Base-by-base conservation (phyloP, 331 rosid species). In the Pyrus hybrid region DNA sequence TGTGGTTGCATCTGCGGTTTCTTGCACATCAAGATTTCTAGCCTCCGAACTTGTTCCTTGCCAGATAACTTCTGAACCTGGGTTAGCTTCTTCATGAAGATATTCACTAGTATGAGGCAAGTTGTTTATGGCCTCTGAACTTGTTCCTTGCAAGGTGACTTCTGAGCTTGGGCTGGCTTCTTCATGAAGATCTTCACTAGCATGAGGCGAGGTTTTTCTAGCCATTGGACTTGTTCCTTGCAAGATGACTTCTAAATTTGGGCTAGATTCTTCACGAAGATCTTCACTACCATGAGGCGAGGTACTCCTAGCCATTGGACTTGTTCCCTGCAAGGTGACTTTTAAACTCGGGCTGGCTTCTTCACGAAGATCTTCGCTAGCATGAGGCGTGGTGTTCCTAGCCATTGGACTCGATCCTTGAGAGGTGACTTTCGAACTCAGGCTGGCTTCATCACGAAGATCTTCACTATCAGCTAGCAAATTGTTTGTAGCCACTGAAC, bases 1-100 rank as follows among this genome's bases (percentile, higher is more conserved):
- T 14, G 86, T 16, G 23, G 73, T 84, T 85, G 80, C 69, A 73
- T 83, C 85, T 5, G 33, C 20, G 63, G 60, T 67, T 80, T 83
- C 83, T 74, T 74, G 75, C 10, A 68, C 17, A 13, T 43, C 73
- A 70, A 72, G n/a, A 8, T 53, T 77, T 47, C 72, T 74, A 43
- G 67, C 61, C 82, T 64, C 71, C 5, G 75, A 68, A 70, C 47
- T 23, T 61, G 80, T 77, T 80, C 73, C 84, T 75, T 77, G 85
- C 35, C 56, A 25, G 18, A 30, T 61, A 14, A 37, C 33, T 70
- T 78, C 67, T 20, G 85, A 85, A 68, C 78, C 71, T 35, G 76
- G 54, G 71, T 2, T 71, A 43, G 54, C 67, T 74, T 80, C 67
- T 25, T 73, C 64, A 18, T 49, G 61, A 33, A 70, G 22, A 28